Evolutionary conservation across 257 asterid species (phyloP).

Genomic region (Solanum medicagineum): DNA sequence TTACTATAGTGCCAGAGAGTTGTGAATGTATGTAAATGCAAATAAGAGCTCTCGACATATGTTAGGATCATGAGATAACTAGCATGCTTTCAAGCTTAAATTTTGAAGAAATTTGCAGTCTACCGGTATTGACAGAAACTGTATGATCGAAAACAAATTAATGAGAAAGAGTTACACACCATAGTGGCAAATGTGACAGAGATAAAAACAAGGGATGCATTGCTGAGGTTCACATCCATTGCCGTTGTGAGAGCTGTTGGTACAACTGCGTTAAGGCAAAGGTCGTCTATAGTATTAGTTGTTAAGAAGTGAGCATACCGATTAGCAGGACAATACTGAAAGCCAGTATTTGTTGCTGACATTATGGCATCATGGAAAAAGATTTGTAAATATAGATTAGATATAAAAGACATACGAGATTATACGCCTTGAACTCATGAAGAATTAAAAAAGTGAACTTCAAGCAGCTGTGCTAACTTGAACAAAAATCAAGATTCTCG

Average conservation of each 20-base stretch:
- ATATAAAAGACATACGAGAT: not conserved
- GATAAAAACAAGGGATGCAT: constrained; percentile 92
- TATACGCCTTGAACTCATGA: not conserved
- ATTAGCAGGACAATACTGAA: not conserved
- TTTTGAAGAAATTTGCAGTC: not conserved
- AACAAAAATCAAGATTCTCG: not conserved
- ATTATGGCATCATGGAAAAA: not conserved
- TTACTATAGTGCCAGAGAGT: not conserved
- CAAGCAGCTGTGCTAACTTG: not conserved
- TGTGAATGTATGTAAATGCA: not conserved
- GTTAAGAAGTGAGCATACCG: constrained; percentile 20
- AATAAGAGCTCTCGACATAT: not conserved
- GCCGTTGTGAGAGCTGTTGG: constrained; percentile 98
- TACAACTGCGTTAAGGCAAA: constrained; percentile 90
- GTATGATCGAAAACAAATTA: not conserved
- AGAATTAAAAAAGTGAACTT: not conserved
- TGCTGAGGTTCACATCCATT: constrained; percentile 95
- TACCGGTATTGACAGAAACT: not conserved
- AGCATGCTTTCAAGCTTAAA: not conserved
- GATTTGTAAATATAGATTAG: not conserved
- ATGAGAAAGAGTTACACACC: constrained; percentile 37
- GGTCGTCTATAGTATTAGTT: constrained; percentile 83
- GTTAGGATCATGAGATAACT: not conserved
- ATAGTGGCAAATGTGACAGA: constrained; percentile 98
- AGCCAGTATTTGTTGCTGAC: not conserved